Evolutionary conservation across 2,329 filamentous ascomycete species (phyloP), one percentile per base, ranked within the genome.

Genomic region (Pseudohalonectria lignicola): DNA sequence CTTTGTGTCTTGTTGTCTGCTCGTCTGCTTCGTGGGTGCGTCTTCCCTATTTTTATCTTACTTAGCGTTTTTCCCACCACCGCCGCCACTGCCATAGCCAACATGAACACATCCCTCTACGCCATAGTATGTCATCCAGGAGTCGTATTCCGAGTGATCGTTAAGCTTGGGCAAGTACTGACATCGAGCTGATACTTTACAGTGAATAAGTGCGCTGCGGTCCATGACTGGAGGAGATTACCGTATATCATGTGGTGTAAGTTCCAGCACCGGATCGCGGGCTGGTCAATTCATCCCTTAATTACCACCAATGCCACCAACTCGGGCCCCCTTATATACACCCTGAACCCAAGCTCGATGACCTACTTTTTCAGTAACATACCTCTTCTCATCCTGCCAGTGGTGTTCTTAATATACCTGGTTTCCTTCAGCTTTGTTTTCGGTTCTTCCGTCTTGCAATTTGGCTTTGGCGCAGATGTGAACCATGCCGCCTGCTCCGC

Each of bases 171-270:
- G 23, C 23, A 8, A 12, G 12, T 26, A 26, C 8, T 26, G 12
- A 26, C 12, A 26, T 26, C 23, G 8, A 8, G 8, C 12, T 12
- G 8, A 26, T 26, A 26, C 23, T 26, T n/a, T n/a, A n/a, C n/a
- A 26, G 23, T 26, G 23, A 26, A 26, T 12, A 26, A 26, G 12
- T 26, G 23, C 12, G 8, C 8, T 8, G 23, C 12, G 8, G 23
- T 26, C 23, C 7, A 26, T 7, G 12, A 26, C 23, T 34, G 32
- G 32, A 12, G 19, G 19, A 34, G 19, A 34, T 21, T 34, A n/a
- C 32, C 32, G 12, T 34, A 34, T n/a, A 34, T 34, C 19, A n/a
- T 20, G 21, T 34, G 32, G 32, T 15, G 32, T 34, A 34, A 18
- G 32, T 16, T 21, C 13, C 19, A n/a, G n/a, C n/a, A n/a, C n/a